Conservation (phyloP, 2,329 filamentous ascomycete species). For the Paracamarosporium sp. region DNA sequence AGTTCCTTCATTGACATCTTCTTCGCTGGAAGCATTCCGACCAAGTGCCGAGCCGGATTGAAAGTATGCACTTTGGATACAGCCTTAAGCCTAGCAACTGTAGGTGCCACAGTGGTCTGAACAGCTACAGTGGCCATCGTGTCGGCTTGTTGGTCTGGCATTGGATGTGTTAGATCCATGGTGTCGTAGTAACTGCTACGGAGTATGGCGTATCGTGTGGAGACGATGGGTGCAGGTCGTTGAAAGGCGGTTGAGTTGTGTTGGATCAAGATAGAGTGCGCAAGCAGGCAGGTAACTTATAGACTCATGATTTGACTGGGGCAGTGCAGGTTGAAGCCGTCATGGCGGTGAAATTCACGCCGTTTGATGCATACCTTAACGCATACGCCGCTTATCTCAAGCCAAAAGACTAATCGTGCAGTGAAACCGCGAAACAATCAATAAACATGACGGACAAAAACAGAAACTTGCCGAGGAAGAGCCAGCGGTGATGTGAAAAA, state of each 20-base stretch:
- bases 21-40: constrained; percentile 58
- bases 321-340: neutral
- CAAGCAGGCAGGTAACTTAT: neutral
- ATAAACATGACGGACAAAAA: neutral
- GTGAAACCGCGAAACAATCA: neutral
- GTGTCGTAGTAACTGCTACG: neutral
- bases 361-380: neutral
- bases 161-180: neutral
- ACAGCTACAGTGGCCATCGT: neutral
- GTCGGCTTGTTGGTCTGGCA: neutral
- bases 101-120: neutral
- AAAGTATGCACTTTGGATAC: constrained; percentile 50
- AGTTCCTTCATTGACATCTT: constrained; percentile 68
- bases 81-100: neutral
- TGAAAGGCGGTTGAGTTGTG: neutral
- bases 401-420: neutral
- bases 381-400: neutral
- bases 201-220: neutral
- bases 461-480: neutral
- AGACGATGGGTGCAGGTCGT: neutral
- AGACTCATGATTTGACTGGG: neutral
- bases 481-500: neutral
- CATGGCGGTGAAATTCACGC: neutral
- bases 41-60: constrained; percentile 62
- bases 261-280: neutral